Evolutionary conservation across 108 stramenopile species (phyloP).

Genomic region (Cyclotella distinguenda): DNA sequence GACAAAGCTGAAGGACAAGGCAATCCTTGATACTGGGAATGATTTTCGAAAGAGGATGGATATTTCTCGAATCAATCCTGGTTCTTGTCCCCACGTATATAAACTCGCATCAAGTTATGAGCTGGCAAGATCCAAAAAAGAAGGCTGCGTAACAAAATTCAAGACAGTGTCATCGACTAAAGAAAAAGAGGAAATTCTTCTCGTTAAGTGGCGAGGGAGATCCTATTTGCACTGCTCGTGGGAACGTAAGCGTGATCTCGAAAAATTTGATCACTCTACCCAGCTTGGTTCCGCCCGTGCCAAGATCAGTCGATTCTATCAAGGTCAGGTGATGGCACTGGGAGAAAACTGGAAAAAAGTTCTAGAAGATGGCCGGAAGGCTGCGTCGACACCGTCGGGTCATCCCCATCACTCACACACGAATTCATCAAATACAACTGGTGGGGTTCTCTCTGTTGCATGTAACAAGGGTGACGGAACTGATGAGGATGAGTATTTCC

Average conservation of each 20-base stretch:
- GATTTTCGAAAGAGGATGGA: constrained; percentile 73
- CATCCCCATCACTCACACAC: constrained; percentile 46
- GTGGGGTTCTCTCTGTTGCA: constrained; percentile 4
- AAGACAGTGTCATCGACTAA: constrained; percentile 16
- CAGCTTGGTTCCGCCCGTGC: constrained; percentile 65
- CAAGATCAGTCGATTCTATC: constrained; percentile 74
- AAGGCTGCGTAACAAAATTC: constrained; percentile 25
- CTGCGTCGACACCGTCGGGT: constrained; percentile 34
- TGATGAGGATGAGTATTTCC: constrained; percentile 71
- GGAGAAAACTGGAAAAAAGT: constrained; percentile 75
- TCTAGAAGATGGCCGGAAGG: constrained; percentile 58
- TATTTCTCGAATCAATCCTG: constrained; percentile 65
- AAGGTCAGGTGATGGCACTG: constrained; percentile 59
- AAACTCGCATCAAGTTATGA: constrained; percentile 52
- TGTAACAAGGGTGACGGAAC: constrained; percentile 20
- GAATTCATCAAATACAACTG: constrained; percentile 3
- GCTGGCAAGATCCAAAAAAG: constrained; percentile 15
- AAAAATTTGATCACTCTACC: constrained; percentile 62
- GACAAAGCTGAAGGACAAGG: constrained; percentile 51
- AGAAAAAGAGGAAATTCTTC: constrained; percentile 74
- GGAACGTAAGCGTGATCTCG: constrained; percentile 74
- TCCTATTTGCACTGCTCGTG: constrained; percentile 80
- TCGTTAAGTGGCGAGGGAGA: constrained; percentile 86
- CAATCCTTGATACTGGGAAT: constrained; percentile 43
- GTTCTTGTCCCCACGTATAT: constrained; percentile 64